Evolutionary conservation across 1,284 basidiomycete genomes (phyloP).

Genomic region (Erythrobasidium hasegawianum): DNA sequence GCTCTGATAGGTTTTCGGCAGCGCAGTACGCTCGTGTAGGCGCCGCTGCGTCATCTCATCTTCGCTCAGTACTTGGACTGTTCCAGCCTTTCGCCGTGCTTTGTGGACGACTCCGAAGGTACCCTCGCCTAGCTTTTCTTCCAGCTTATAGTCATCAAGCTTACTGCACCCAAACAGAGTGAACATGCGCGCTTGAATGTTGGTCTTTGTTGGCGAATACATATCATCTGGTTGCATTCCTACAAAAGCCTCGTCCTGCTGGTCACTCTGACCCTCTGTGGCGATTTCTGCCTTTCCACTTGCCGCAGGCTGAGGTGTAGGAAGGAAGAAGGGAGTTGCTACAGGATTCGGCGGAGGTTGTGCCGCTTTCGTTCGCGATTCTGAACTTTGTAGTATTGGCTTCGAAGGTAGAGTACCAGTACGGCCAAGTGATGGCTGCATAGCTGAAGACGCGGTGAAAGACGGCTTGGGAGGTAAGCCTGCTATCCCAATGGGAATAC

Average conservation of each 20-base stretch:
- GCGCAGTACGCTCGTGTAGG: conserved; percentile 4
- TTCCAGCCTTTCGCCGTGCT: conserved; percentile 25
- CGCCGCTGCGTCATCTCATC: conserved; percentile 6
- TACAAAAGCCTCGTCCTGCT: not conserved
- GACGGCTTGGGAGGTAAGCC: not conserved
- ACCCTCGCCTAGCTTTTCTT: conserved; percentile 85
- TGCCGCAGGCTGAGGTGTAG: not conserved
- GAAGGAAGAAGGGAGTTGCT: conserved; percentile 29
- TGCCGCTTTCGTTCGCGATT: not conserved
- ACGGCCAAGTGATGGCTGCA: not conserved
- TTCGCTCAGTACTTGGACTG: conserved; percentile 17
- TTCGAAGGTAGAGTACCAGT: not conserved
- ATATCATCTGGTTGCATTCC: not conserved
- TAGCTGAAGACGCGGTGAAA: not conserved
- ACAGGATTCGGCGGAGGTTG: conserved; percentile 6
- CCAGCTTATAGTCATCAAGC: conserved; percentile 72
- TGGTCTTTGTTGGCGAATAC: not conserved
- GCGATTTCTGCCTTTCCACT: not conserved
- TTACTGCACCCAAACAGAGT: conserved; percentile 71
- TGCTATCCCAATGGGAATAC: not conserved
- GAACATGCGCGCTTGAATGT: conserved; percentile 45
- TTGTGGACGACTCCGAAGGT: conserved; percentile 68
- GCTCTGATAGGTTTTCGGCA: conserved; percentile 8
- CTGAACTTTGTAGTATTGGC: not conserved
- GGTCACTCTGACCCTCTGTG: not conserved